Evolutionary conservation across 2,329 filamentous ascomycete species (phyloP).

Genomic region (Fusarium tupiense): DNA sequence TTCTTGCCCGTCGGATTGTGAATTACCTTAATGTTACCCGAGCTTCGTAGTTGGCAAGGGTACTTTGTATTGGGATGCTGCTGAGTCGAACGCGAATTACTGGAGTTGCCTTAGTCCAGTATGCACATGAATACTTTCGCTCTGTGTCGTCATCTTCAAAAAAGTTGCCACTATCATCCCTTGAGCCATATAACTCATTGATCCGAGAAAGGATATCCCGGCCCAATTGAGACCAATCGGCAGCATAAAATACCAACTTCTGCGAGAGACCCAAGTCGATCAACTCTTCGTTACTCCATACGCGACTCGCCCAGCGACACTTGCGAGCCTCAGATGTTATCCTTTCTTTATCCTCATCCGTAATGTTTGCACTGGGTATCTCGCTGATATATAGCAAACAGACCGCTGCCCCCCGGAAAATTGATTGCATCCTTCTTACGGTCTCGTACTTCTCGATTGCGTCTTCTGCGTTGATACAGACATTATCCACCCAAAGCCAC

Average conservation of each 20-base stretch:
- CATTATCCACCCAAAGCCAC: background rate
- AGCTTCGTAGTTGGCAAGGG: too few species aligned
- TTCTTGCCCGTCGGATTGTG: too few species aligned
- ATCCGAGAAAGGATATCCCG: too few species aligned
- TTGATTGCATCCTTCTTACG: background rate
- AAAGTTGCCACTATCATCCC: too few species aligned
- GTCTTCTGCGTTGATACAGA: background rate
- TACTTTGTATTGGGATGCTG: too few species aligned
- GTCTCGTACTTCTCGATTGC: background rate
- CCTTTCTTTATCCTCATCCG: background rate
- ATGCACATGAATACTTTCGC: too few species aligned
- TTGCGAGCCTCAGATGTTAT: background rate
- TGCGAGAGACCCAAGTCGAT: constrained; percentile 1
- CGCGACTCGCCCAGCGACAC: constrained; percentile 13
- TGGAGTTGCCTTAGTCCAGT: too few species aligned
- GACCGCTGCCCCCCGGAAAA: background rate
- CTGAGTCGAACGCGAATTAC: too few species aligned
- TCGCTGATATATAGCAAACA: background rate
- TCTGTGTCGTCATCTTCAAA: too few species aligned
- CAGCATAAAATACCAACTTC: constrained; percentile 3
- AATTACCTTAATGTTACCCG: too few species aligned
- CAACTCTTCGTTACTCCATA: constrained; percentile 28
- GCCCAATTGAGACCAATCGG: background rate
- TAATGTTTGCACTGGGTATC: constrained; percentile 47
- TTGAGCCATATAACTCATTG: too few species aligned